Conservation (phyloP, 345 rosid genomes). For the Melaleuca alternifolia region DNA sequence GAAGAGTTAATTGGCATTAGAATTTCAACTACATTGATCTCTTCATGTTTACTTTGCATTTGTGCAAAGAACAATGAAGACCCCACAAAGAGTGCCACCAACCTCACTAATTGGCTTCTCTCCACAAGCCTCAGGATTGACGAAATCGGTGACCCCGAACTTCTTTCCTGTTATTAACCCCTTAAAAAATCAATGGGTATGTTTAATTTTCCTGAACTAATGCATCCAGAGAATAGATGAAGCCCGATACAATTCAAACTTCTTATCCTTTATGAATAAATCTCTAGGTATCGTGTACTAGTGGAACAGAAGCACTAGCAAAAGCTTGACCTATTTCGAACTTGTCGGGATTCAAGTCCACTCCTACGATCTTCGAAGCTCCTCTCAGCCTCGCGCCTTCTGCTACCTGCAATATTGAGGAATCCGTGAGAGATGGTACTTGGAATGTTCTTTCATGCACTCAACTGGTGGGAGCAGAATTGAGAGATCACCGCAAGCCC, state of each 20-base stretch:
- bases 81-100: background rate
- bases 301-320: background rate
- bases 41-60: background rate
- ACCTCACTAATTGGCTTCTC: conserved; percentile 35
- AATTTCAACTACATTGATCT: background rate
- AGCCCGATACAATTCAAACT: background rate
- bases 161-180: conserved; percentile 24
- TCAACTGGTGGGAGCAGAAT: background rate
- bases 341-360: conserved; percentile 57
- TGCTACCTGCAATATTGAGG: conserved; percentile 30
- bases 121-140: conserved; percentile 38
- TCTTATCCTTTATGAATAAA: background rate
- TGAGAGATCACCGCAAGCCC: conserved; percentile 48
- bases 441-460: background rate
- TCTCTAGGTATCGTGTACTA: background rate
- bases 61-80: background rate
- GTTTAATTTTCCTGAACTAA: background rate
- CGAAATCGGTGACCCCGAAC: conserved; percentile 60
- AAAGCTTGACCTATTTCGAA: conserved; percentile 14
- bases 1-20: background rate
- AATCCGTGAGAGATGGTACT: background rate
- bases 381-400: conserved; percentile 51
- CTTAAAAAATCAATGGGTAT: background rate
- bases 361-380: conserved; percentile 58
- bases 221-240: background rate